Conservation (phyloP, 2,329 filamentous ascomycete species). For the Davidsoniella neocaledoniae region DNA sequence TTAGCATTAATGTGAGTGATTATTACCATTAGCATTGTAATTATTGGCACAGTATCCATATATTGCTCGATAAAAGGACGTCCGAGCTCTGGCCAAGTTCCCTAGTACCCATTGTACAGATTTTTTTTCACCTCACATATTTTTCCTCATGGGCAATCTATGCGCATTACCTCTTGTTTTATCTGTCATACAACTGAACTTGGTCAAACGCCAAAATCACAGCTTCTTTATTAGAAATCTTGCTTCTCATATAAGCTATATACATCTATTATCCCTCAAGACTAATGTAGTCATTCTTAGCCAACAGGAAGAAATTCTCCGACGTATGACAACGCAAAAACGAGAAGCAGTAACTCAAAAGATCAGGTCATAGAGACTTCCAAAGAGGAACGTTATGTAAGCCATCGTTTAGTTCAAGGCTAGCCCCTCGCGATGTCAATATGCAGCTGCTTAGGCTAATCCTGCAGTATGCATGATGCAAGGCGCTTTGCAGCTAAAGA, state of each 20-base stretch:
- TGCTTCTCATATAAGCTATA: background rate
- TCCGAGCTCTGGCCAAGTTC: no score
- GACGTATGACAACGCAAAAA: conserved; percentile 4
- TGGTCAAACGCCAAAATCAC: background rate
- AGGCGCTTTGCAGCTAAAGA: background rate
- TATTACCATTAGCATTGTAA: no score
- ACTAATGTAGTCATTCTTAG: background rate
- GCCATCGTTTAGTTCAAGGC: no score
- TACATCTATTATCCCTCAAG: background rate
- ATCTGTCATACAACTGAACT: background rate
- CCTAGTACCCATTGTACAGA: no score
- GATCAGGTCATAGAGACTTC: no score
- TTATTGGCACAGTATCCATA: no score
- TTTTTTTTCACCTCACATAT: background rate
- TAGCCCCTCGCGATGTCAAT: no score
- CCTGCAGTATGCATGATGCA: background rate
- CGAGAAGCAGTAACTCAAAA: no score
- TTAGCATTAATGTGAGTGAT: no score
- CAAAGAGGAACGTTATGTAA: no score
- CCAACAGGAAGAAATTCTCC: conserved; percentile 5
- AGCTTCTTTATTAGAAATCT: no score
- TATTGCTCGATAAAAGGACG: no score
- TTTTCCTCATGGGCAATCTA: background rate
- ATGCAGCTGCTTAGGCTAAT: background rate
- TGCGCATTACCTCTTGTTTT: background rate